Conservation (phyloP, 148 eudicot species). For the Oxyria digyna region DNA sequence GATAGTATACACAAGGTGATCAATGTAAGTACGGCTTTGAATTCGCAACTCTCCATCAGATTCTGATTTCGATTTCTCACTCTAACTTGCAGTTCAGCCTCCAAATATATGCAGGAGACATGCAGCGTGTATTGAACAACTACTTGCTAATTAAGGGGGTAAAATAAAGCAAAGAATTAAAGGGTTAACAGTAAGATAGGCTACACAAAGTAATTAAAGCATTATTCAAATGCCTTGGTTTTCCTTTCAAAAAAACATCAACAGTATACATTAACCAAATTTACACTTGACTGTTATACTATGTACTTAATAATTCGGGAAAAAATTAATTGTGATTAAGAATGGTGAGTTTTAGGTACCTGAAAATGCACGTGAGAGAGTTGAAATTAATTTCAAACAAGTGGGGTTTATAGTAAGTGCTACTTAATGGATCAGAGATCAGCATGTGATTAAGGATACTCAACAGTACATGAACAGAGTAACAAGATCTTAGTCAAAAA, state of each 20-base stretch:
- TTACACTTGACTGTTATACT: no score
- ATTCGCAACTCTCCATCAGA: not conserved
- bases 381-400: not conserved
- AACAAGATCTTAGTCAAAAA: no score
- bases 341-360: not conserved
- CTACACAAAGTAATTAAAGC: not conserved
- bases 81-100: not conserved
- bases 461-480: no score
- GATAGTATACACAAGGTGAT: not conserved
- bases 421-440: not conserved
- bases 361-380: not conserved
- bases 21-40: not conserved
- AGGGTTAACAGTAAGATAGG: not conserved
- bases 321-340: not conserved
- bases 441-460: no score
- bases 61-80: not conserved
- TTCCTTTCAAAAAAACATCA: not conserved
- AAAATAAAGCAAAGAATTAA: no score
- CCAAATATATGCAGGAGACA: no score
- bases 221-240: no score
- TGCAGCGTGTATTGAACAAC: not conserved
- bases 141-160: no score
- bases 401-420: not conserved
- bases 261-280: no score
- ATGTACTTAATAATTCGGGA: not conserved